These are phyloP conservation scores for Kwoniella botswanensis DNA, from an alignment of 768 basidiomycete genomes.

Conservation along the genomic window DNA sequence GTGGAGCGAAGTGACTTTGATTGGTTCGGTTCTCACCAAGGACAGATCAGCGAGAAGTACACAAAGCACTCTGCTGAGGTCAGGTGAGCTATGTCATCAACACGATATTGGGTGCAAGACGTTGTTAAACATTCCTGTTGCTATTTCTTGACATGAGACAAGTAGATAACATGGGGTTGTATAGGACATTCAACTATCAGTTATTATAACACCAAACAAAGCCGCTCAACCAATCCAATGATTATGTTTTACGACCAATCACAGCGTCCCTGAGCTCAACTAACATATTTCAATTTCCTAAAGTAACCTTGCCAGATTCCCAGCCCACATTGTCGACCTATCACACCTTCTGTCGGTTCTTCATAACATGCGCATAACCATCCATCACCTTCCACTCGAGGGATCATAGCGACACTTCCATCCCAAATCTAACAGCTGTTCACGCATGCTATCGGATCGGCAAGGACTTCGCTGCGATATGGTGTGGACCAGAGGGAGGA, in stretches of 20 bases:
- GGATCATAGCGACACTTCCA: constrained; percentile 6
- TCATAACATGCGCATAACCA: constrained; percentile 14
- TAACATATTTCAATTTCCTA: constrained; percentile 1
- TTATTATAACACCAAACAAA: too few relatives aligned
- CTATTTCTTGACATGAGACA: too few relatives aligned
- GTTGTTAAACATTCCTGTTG: too few relatives aligned
- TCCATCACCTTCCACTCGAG: constrained; percentile 3
- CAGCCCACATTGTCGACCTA: constrained; percentile 8
- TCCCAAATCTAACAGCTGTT: not conserved
- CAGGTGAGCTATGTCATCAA: too few relatives aligned
- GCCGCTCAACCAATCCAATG: too few relatives aligned
- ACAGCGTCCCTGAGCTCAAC: not conserved
- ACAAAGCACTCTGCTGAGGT: too few relatives aligned
- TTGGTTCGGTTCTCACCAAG: too few relatives aligned
- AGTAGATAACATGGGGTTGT: too few relatives aligned
- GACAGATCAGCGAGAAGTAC: too few relatives aligned
- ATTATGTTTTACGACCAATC: not conserved
- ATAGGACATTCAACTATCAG: too few relatives aligned
- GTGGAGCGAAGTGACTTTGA: too few relatives aligned
- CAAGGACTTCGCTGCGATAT: not conserved
- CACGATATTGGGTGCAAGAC: too few relatives aligned
- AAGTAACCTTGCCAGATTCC: constrained; percentile 10
- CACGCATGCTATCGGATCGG: not conserved
- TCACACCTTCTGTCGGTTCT: constrained; percentile 9
- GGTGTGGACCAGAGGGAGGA: constrained; percentile 4